phyloP scores from a whole-genome alignment of 495 filamentous ascomycete genomes.

The Podospora didyma region DNA sequence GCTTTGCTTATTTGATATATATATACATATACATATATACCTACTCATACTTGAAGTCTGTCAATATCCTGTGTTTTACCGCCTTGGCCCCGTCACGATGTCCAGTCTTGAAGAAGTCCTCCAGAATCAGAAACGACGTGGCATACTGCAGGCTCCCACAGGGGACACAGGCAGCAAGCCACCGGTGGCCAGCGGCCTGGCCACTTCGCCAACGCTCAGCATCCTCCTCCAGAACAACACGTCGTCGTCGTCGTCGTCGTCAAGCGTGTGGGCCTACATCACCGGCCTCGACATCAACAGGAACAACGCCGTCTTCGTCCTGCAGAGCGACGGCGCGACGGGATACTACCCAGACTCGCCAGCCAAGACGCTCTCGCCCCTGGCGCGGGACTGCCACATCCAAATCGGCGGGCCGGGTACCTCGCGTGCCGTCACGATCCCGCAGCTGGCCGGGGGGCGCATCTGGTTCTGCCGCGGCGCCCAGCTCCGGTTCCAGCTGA shows the following conservation, averaged over 20 bases:
- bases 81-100: constrained; percentile 9
- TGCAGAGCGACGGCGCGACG: constrained; percentile 53
- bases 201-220: constrained; percentile 43
- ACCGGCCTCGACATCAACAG: constrained; percentile 62
- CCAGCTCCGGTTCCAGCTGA: constrained; percentile 65
- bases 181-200: neutral
- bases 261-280: constrained; percentile 64
- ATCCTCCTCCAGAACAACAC: constrained; percentile 63
- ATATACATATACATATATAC: too few species aligned
- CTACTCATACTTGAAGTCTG: too few species aligned
- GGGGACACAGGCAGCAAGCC: neutral
- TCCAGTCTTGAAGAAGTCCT: constrained; percentile 24
- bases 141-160: constrained; percentile 15
- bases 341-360: constrained; percentile 34
- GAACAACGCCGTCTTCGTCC: constrained; percentile 54
- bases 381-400: constrained; percentile 58
- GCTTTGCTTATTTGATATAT: too few species aligned
- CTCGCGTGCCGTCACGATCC: constrained; percentile 58
- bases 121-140: constrained; percentile 13
- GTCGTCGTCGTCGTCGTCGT: constrained; percentile 53
- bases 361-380: constrained; percentile 21
- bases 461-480: constrained; percentile 63
- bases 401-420: constrained; percentile 56
- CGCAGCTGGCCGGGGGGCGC: constrained; percentile 62
- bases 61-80: too few species aligned